Percentiles rank a stretch among this genome's conserved stretches.
These are phyloP conservation scores for Gracilaria vermiculophylla DNA, from an alignment of 23 red algal species.

Conservation along the genomic window DNA sequence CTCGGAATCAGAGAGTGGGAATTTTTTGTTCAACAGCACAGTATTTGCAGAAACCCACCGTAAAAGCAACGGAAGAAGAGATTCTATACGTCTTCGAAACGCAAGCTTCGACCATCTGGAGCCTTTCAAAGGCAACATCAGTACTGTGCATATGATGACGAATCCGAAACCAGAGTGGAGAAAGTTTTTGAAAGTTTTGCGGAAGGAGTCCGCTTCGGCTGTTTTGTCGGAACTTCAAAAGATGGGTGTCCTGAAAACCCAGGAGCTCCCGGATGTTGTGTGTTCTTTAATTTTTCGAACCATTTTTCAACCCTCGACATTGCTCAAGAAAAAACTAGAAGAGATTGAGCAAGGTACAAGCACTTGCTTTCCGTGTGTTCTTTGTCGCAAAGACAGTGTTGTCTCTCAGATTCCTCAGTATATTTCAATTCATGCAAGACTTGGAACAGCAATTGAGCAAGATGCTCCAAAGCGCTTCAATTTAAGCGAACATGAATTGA, in stretches of 20 bases:
- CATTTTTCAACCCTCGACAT: not conserved
- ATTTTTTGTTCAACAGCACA: slow-evolving; percentile 11
- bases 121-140: not conserved
- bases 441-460: slow-evolving; percentile 6
- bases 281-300: not conserved
- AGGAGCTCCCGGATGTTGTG: not conserved
- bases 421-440: slow-evolving; percentile 31
- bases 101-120: not conserved
- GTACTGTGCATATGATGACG: not conserved
- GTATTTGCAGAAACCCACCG: not conserved
- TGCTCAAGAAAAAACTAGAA: not conserved
- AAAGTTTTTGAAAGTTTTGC: not conserved
- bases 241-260: not conserved
- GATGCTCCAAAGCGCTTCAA: slow-evolving; percentile 13
- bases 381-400: not conserved
- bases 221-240: not conserved
- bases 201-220: not conserved
- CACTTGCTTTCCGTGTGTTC: not conserved
- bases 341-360: not conserved
- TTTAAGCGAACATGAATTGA: not conserved
- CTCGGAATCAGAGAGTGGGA: not conserved
- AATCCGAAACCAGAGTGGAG: not conserved
- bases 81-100: not conserved
- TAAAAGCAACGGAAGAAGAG: not conserved
- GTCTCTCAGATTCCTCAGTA: not conserved